These are phyloP conservation scores for Penicillium digitatum DNA, from an alignment of 2,329 filamentous ascomycete species.

Conservation along the genomic window DNA sequence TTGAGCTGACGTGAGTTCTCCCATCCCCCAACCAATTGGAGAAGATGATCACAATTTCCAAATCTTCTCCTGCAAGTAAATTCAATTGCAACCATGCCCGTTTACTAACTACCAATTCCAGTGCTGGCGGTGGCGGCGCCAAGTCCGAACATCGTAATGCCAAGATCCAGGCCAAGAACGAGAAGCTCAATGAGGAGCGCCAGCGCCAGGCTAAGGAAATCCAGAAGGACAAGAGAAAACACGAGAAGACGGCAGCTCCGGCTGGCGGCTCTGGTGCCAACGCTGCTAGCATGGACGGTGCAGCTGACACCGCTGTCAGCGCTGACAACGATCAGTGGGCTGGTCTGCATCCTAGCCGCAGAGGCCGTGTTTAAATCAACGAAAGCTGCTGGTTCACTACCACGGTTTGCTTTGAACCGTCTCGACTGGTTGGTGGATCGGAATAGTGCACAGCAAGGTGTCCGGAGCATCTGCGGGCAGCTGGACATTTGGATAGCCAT, in stretches of 20 bases:
- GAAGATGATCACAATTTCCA: background rate
- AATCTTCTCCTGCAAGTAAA: background rate
- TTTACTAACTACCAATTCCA: conserved; percentile 32
- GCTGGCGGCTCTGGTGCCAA: conserved; percentile 26
- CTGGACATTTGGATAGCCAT: conserved; percentile 2
- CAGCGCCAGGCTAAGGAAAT: conserved; percentile 50
- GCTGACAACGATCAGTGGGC: conserved; percentile 29
- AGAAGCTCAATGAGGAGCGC: conserved; percentile 70
- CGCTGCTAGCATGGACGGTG: conserved; percentile 12
- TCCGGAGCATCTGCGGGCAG: conserved; percentile 1
- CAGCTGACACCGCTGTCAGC: conserved; percentile 4
- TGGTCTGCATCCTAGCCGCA: conserved; percentile 46
- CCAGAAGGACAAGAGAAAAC: conserved; percentile 44
- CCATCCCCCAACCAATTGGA: background rate
- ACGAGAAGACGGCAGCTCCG: conserved; percentile 15
- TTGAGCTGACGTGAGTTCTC: conserved; percentile 73
- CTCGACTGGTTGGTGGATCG: background rate
- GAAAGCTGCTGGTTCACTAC: background rate
- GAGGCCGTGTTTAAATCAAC: conserved; percentile 30
- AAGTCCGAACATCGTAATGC: conserved; percentile 68
- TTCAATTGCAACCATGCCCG: background rate
- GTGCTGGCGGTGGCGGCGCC: conserved; percentile 70
- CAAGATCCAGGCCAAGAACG: conserved; percentile 82
- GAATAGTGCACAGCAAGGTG: conserved; percentile 2
- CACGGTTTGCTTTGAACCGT: background rate